Evolutionary conservation across 2,329 filamentous ascomycete genomes (phyloP).

Genomic region (Aspergillus costaricaensis): DNA sequence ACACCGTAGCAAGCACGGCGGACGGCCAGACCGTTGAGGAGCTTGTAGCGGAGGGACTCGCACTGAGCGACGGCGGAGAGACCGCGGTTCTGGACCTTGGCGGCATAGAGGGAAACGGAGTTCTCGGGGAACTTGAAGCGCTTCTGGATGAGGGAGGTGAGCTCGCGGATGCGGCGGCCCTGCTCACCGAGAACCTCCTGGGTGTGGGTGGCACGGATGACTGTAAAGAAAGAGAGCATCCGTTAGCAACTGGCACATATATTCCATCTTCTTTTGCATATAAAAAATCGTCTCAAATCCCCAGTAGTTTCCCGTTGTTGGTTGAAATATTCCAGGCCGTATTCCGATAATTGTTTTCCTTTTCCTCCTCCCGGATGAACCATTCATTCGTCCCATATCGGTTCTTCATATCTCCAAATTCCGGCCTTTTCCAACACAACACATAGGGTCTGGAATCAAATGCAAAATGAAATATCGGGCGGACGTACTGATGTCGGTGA

Average conservation of each 20-base stretch:
- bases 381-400: constrained; percentile 6
- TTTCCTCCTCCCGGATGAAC: not conserved
- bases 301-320: not conserved
- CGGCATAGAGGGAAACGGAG: constrained; percentile 98
- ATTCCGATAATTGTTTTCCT: constrained; percentile 6
- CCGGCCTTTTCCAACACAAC: constrained; percentile 3
- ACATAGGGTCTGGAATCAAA: constrained; percentile 12
- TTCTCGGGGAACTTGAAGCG: constrained; percentile 99
- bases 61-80: constrained; percentile 99
- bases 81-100: constrained; percentile 99
- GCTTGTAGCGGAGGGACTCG: constrained; percentile 99
- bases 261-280: not conserved
- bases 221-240: constrained; percentile 39
- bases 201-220: constrained; percentile 99
- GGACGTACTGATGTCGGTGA: constrained; percentile 89
- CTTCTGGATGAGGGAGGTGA: constrained; percentile 99
- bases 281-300: constrained; percentile 8
- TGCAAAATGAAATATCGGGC: constrained; percentile 21
- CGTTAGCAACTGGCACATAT: constrained; percentile 33
- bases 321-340: not conserved
- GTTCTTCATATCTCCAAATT: constrained; percentile 16
- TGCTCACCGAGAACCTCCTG: constrained; percentile 99
- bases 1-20: constrained; percentile 99
- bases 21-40: constrained; percentile 98
- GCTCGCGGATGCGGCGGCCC: constrained; percentile 99